A percentile compares a stretch with the other conserved stretches of the same genome.
Evolutionary conservation across 1,284 basidiomycete species (phyloP).

Genomic region (Vanrija sp.): DNA sequence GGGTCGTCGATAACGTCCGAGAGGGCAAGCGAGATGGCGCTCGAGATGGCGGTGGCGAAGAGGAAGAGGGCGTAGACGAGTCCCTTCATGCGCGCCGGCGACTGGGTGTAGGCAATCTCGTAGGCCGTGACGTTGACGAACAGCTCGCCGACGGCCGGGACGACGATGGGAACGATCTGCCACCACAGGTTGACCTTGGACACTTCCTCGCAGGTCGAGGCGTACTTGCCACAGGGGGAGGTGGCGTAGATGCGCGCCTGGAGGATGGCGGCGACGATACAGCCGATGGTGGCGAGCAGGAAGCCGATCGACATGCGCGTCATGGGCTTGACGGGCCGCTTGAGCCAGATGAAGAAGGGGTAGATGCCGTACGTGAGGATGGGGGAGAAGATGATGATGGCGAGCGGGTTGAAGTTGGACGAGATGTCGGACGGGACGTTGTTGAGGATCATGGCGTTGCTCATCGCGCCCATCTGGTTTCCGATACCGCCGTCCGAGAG

Average conservation of each 20-base stretch:
- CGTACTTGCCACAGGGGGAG: constrained; percentile 49
- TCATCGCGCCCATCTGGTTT: constrained; percentile 46
- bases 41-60: constrained; percentile 50
- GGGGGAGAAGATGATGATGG: constrained; percentile 50
- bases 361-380: constrained; percentile 51
- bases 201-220: constrained; percentile 36
- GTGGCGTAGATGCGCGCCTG: constrained; percentile 52
- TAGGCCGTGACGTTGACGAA: constrained; percentile 52
- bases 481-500: constrained; percentile 50
- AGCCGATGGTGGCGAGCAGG: constrained; percentile 42
- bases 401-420: constrained; percentile 51
- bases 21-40: constrained; percentile 49
- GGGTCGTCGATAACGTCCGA: constrained; percentile 47
- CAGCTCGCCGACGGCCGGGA: constrained; percentile 52
- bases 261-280: constrained; percentile 51
- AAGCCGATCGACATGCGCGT: constrained; percentile 37
- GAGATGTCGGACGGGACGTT: constrained; percentile 47
- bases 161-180: constrained; percentile 49
- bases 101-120: constrained; percentile 51
- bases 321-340: constrained; percentile 38
- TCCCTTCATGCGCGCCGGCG: constrained; percentile 49
- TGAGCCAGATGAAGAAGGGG: constrained; percentile 46
- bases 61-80: constrained; percentile 46
- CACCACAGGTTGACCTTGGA: constrained; percentile 41
- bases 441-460: constrained; percentile 48